Evolutionary conservation across 176 grass and related monocot genomes (phyloP).

Genomic region (Dendrocalamus sinicus): DNA sequence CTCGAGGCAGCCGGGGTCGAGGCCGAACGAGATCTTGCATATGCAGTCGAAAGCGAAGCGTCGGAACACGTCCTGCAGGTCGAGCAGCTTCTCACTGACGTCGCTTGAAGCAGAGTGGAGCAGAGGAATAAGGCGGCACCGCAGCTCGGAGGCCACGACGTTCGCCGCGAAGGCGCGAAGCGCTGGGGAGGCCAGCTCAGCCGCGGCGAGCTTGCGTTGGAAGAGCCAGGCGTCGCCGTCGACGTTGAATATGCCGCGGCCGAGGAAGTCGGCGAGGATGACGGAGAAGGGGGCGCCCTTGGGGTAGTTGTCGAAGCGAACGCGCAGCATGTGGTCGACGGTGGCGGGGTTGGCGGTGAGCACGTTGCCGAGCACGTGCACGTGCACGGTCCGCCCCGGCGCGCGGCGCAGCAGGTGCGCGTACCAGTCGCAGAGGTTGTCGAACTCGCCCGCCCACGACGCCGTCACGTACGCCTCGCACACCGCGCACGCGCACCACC

Average conservation of each 20-base stretch:
- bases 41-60: conserved; percentile 82
- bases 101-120: conserved; percentile 45
- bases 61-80: conserved; percentile 79
- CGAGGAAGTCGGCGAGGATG: conserved; percentile 86
- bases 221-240: conserved; percentile 75
- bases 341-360: conserved; percentile 70
- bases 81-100: conserved; percentile 41
- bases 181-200: conserved; percentile 51
- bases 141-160: conserved; percentile 65
- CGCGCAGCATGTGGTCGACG: conserved; percentile 74
- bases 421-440: conserved; percentile 91
- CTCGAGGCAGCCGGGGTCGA: conserved; percentile 74
- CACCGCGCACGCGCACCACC: conserved; percentile 79
- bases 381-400: conserved; percentile 75
- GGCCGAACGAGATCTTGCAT: conserved; percentile 77
- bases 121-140: conserved; percentile 67
- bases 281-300: conserved; percentile 73
- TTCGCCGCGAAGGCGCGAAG: conserved; percentile 52
- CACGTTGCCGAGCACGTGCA: conserved; percentile 77
- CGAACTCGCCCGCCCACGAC: conserved; percentile 75
- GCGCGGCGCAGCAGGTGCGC: conserved; percentile 72
- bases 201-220: conserved; percentile 74
- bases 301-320: conserved; percentile 78
- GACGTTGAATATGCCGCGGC: conserved; percentile 84
- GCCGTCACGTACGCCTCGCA: conserved; percentile 73